Evolutionary conservation across 2,329 filamentous ascomycete species (phyloP).

Genomic region (Botrytis cinerea): DNA sequence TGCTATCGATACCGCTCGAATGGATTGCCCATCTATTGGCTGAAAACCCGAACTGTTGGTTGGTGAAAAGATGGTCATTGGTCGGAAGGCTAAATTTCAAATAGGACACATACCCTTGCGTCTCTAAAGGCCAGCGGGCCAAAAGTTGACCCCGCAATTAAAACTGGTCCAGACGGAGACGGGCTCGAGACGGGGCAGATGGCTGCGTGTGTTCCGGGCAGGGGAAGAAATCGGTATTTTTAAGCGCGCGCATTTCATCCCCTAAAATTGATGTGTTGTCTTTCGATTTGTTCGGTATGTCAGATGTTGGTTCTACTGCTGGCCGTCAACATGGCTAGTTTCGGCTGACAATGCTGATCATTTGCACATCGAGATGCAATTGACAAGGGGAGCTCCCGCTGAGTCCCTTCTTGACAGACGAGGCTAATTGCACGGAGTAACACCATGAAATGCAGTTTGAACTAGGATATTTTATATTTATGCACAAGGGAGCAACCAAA

Average conservation of each 20-base stretch:
- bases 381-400: neutral
- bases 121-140: neutral
- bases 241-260: constrained; percentile 17
- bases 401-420: neutral
- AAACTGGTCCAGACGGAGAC: constrained; percentile 4
- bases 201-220: constrained; percentile 8
- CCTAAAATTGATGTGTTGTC: constrained; percentile 14
- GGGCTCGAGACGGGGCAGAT: neutral
- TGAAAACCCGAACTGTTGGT: constrained; percentile 5
- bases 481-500: constrained; percentile 12
- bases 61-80: neutral
- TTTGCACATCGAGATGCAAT: constrained; percentile 8
- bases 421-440: constrained; percentile 7
- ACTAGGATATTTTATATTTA: neutral
- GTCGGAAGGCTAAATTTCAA: neutral
- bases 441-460: neutral
- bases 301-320: constrained; percentile 15
- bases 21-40: constrained; percentile 21
- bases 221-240: neutral
- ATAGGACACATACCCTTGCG: constrained; percentile 5
- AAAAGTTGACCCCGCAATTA: neutral
- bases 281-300: constrained; percentile 1
- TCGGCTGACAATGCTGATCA: constrained; percentile 2
- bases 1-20: constrained; percentile 1
- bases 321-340: neutral